These are phyloP conservation scores for Talaromyces sp. DNA, from an alignment of 2,329 filamentous ascomycete species.

Conservation along the genomic window DNA sequence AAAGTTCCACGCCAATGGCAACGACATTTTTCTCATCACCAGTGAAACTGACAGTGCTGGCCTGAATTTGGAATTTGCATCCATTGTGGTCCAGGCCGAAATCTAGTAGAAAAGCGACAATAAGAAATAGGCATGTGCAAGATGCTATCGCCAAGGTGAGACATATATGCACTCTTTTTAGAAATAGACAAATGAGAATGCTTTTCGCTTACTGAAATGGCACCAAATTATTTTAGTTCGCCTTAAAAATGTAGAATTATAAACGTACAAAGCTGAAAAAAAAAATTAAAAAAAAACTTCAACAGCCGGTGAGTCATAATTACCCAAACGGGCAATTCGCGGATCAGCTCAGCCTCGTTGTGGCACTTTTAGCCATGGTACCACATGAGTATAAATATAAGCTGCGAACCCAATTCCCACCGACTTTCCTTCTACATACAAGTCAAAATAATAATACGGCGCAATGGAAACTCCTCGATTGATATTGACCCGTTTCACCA, in stretches of 20 bases:
- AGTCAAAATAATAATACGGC: background rate
- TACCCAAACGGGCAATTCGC: background rate
- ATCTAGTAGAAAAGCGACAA: too few species aligned
- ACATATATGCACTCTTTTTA: too few species aligned
- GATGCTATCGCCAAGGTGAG: too few species aligned
- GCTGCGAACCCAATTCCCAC: background rate
- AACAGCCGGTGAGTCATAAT: background rate
- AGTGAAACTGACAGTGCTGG: too few species aligned
- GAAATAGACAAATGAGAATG: too few species aligned
- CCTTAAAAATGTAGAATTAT: background rate
- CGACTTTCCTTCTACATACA: background rate
- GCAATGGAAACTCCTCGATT: background rate
- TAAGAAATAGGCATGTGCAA: too few species aligned
- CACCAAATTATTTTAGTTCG: too few species aligned
- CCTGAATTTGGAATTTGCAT: too few species aligned
- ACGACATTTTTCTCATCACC: too few species aligned
- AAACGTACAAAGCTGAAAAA: background rate
- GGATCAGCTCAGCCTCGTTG: background rate
- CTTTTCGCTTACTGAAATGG: too few species aligned
- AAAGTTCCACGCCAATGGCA: too few species aligned
- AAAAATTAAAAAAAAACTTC: background rate
- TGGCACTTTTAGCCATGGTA: background rate
- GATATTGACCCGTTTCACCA: background rate
- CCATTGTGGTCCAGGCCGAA: too few species aligned
- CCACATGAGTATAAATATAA: background rate